Conservation (phyloP, 2,329 filamentous ascomycete species). For the Aspergillus nomiae region DNA sequence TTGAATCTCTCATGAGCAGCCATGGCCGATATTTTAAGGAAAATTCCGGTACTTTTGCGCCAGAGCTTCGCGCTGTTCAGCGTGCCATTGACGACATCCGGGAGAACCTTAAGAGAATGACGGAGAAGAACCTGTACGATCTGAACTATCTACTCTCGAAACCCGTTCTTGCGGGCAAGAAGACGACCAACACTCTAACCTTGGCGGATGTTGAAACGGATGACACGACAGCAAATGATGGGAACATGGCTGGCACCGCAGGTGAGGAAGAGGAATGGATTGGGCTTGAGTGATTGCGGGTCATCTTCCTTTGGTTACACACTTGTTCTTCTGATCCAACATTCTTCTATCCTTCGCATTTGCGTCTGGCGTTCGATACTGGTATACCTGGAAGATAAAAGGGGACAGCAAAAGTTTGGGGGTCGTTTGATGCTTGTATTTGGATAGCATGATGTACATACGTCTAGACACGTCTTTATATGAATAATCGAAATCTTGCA, state of each 20-base stretch:
- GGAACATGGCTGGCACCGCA: constrained; percentile 31
- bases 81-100: constrained; percentile 79
- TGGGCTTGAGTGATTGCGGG: constrained; percentile 50
- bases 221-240: constrained; percentile 25
- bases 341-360: constrained; percentile 29
- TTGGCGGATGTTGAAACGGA: constrained; percentile 33
- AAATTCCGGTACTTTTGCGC: constrained; percentile 74
- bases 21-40: constrained; percentile 86
- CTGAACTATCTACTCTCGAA: constrained; percentile 76
- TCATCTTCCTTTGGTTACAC: constrained; percentile 16
- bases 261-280: constrained; percentile 56
- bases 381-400: constrained; percentile 29
- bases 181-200: constrained; percentile 20
- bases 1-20: constrained; percentile 75
- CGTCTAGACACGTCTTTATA: not conserved
- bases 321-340: constrained; percentile 12
- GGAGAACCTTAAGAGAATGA: constrained; percentile 77
- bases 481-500: constrained; percentile 3
- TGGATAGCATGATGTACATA: constrained; percentile 5
- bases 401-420: constrained; percentile 22
- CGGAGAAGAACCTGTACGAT: constrained; percentile 86
- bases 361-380: constrained; percentile 30
- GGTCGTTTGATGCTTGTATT: constrained; percentile 7
- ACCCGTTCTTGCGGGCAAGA: constrained; percentile 42
- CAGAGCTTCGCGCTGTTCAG: constrained; percentile 81